These are phyloP conservation scores for Stagonosporopsis cucurbitacearum DNA, from an alignment of 2,329 filamentous ascomycete genomes.

Conservation along the genomic window DNA sequence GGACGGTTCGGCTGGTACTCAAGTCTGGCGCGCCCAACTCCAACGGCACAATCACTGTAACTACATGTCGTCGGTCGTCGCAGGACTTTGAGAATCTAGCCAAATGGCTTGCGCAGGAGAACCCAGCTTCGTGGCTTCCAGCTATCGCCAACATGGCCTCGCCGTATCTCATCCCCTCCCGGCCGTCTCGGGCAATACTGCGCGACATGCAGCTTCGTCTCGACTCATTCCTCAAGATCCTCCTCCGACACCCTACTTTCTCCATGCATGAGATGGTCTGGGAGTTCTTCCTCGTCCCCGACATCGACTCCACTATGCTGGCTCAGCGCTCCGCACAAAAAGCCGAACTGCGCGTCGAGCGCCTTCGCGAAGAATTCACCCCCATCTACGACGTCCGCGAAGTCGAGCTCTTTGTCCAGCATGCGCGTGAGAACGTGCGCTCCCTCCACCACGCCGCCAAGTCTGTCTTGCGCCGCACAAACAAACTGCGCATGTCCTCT, in stretches of 20 bases:
- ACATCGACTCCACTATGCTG: constrained; percentile 89
- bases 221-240: constrained; percentile 85
- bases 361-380: constrained; percentile 85
- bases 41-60: constrained; percentile 86
- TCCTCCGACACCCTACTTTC: constrained; percentile 90
- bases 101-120: constrained; percentile 82
- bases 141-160: constrained; percentile 77
- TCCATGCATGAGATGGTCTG: constrained; percentile 96
- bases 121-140: constrained; percentile 95
- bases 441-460: constrained; percentile 83
- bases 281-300: constrained; percentile 98
- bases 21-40: constrained; percentile 91
- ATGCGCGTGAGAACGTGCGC: constrained; percentile 88
- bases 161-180: constrained; percentile 91
- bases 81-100: constrained; percentile 91
- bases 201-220: constrained; percentile 86
- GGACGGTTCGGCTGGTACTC: constrained; percentile 86
- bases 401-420: constrained; percentile 90
- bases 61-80: constrained; percentile 87
- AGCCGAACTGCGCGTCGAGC: constrained; percentile 80
- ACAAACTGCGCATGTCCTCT: constrained; percentile 70
- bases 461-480: constrained; percentile 79
- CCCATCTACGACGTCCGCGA: constrained; percentile 81
- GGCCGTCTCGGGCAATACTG: constrained; percentile 84
- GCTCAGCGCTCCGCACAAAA: constrained; percentile 87